A percentile compares a stretch with the other conserved stretches of the same genome.
These are phyloP conservation scores for Hansfordia pulvinata DNA, from an alignment of 2,329 filamentous ascomycete species.

Conservation along the genomic window DNA sequence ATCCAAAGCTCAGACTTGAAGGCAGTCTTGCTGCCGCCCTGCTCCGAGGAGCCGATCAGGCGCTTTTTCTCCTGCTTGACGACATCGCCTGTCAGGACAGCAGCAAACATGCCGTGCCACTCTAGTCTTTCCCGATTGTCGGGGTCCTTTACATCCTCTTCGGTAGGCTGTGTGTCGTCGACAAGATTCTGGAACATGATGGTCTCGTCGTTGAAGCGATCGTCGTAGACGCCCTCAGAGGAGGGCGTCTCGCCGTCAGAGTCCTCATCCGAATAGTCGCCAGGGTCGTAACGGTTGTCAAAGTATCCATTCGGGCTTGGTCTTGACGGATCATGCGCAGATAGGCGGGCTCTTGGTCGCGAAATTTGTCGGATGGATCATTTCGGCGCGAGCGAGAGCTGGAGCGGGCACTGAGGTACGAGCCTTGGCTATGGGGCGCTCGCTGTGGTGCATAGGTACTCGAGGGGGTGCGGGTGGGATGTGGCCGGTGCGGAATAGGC, in stretches of 20 bases:
- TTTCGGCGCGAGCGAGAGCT: constrained; percentile 36
- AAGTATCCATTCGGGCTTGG: constrained; percentile 50
- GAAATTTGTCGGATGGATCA: constrained; percentile 31
- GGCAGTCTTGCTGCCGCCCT: constrained; percentile 44
- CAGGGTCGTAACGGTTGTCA: constrained; percentile 54
- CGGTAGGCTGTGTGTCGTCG: constrained; percentile 77
- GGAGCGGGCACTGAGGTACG: constrained; percentile 26
- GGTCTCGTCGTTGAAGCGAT: constrained; percentile 81
- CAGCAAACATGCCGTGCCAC: constrained; percentile 96
- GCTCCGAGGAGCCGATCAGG: constrained; percentile 62
- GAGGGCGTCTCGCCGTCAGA: constrained; percentile 84
- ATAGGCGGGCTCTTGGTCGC: constrained; percentile 87
- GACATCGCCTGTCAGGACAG: constrained; percentile 89
- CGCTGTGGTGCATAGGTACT: constrained; percentile 63
- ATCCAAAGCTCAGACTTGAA: constrained; percentile 78
- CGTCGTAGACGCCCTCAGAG: constrained; percentile 72
- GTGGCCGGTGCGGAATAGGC: constrained; percentile 55
- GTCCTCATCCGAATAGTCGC: constrained; percentile 64
- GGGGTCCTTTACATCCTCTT: constrained; percentile 81
- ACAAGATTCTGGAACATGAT: constrained; percentile 61
- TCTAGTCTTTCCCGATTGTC: constrained; percentile 82
- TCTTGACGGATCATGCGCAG: constrained; percentile 83
- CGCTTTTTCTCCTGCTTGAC: constrained; percentile 97
- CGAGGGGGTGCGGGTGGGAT: constrained; percentile 60
- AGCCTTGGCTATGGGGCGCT: constrained; percentile 29